phyloP scores from a whole-genome alignment of 2,329 filamentous ascomycete species.

The Pestalotiopsis sp. region DNA sequence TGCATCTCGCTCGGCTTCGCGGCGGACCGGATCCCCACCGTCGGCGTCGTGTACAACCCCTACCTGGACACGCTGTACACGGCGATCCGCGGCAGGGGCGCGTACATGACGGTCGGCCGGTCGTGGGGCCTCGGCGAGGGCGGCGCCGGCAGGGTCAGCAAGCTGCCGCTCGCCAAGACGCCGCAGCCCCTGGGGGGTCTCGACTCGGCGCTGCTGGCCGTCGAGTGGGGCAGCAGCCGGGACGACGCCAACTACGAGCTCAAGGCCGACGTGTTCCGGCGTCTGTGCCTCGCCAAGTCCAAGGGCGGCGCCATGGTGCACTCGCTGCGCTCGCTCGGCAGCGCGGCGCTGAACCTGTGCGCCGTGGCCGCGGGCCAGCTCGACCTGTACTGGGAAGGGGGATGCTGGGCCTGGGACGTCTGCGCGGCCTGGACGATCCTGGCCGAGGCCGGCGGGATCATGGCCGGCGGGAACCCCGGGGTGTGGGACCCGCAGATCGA shows the following conservation, averaged over 20 bases:
- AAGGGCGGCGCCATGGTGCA: conserved; percentile 77
- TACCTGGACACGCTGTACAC: conserved; percentile 72
- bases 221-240: conserved; percentile 75
- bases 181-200: conserved; percentile 63
- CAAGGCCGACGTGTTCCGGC: conserved; percentile 68
- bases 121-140: conserved; percentile 38
- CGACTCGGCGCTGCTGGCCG: conserved; percentile 65
- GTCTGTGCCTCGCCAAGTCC: conserved; percentile 59
- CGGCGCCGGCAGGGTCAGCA: conserved; percentile 36
- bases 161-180: conserved; percentile 47
- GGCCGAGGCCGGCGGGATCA: conserved; percentile 71
- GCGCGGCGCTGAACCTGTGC: conserved; percentile 76
- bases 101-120: conserved; percentile 55
- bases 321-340: conserved; percentile 69
- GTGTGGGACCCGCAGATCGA: conserved; percentile 68
- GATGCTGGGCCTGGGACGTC: conserved; percentile 86
- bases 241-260: conserved; percentile 71
- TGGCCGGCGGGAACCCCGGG: conserved; percentile 75
- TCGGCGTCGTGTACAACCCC: conserved; percentile 82
- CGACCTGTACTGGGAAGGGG: conserved; percentile 81
- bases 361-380: conserved; percentile 71
- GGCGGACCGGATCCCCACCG: conserved; percentile 59
- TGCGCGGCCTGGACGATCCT: conserved; percentile 81
- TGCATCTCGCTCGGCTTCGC: conserved; percentile 78
- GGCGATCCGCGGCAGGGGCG: conserved; percentile 68